A percentile compares a stretch with the other conserved stretches of the same genome.
Evolutionary conservation across 2,329 filamentous ascomycete genomes (phyloP).

Genomic region (Metarhizium humberi): DNA sequence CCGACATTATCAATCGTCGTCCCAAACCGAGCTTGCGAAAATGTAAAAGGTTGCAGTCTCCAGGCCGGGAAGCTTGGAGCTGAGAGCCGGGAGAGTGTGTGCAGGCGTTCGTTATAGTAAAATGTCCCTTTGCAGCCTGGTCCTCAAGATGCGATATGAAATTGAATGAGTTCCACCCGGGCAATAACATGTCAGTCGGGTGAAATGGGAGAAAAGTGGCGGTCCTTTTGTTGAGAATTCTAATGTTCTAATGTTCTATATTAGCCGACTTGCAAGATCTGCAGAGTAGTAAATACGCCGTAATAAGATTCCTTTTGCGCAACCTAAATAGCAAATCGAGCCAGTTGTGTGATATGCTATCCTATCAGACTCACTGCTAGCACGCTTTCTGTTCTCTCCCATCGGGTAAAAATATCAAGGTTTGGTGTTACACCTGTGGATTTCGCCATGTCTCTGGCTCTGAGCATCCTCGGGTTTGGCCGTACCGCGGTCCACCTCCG

Average conservation of each 20-base stretch:
- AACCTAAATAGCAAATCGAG: not conserved
- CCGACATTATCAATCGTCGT: not conserved
- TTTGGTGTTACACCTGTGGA: too few species aligned
- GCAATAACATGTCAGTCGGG: not conserved
- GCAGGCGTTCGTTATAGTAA: not conserved
- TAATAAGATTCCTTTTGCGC: not conserved
- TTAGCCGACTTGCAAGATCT: not conserved
- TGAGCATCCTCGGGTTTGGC: too few species aligned
- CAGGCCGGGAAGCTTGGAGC: not conserved
- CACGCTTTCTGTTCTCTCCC: too few species aligned
- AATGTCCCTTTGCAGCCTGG: not conserved
- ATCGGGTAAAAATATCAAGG: too few species aligned
- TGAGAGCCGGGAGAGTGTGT: too few species aligned
- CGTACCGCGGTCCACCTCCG: too few species aligned
- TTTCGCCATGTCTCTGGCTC: not conserved
- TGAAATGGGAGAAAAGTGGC: not conserved
- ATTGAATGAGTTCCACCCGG: not conserved
- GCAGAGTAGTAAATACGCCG: not conserved
- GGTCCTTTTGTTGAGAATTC: not conserved
- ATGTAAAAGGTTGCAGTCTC: not conserved
- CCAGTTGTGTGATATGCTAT: not conserved
- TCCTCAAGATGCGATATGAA: not conserved
- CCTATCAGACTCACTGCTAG: not conserved
- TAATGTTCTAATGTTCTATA: not conserved
- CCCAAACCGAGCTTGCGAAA: not conserved